Percentiles rank a stretch among this genome's conserved stretches.
Evolutionary conservation across 2,329 filamentous ascomycete genomes (phyloP).

Genomic region (Alternaria sp.): DNA sequence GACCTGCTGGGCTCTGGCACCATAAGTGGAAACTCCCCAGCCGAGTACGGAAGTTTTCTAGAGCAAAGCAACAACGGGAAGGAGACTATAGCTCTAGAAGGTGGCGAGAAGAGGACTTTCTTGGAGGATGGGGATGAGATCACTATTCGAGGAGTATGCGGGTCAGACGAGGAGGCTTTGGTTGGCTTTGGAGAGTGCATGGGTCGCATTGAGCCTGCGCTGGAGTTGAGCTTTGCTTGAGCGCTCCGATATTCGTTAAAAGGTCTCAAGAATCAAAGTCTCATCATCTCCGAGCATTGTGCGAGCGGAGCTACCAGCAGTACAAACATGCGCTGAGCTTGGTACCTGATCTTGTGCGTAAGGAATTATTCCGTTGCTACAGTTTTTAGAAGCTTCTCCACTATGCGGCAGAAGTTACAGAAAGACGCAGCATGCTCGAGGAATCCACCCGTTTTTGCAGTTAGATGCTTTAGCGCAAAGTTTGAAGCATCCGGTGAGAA

Average conservation of each 20-base stretch:
- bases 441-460: no score
- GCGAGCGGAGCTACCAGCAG: background rate
- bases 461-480: background rate
- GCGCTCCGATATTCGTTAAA: background rate
- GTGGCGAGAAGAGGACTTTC: constrained; percentile 72
- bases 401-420: background rate
- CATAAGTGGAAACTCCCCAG: constrained; percentile 68
- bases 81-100: constrained; percentile 64
- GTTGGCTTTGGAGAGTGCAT: constrained; percentile 79
- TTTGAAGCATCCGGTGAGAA: background rate
- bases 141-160: constrained; percentile 69
- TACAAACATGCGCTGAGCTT: background rate
- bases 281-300: background rate
- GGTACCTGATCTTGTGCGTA: background rate
- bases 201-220: constrained; percentile 63
- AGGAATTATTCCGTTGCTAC: background rate
- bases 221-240: constrained; percentile 29
- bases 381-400: background rate
- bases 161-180: constrained; percentile 65
- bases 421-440: background rate
- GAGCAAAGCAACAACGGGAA: constrained; percentile 77
- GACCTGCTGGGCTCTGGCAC: constrained; percentile 81
- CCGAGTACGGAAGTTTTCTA: constrained; percentile 70
- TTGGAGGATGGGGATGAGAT: constrained; percentile 77
- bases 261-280: no score